A percentile compares a stretch with the other conserved stretches of the same genome.
phyloP scores from a whole-genome alignment of 2,329 filamentous ascomycete species.

The Endoconidiophora polonica region DNA sequence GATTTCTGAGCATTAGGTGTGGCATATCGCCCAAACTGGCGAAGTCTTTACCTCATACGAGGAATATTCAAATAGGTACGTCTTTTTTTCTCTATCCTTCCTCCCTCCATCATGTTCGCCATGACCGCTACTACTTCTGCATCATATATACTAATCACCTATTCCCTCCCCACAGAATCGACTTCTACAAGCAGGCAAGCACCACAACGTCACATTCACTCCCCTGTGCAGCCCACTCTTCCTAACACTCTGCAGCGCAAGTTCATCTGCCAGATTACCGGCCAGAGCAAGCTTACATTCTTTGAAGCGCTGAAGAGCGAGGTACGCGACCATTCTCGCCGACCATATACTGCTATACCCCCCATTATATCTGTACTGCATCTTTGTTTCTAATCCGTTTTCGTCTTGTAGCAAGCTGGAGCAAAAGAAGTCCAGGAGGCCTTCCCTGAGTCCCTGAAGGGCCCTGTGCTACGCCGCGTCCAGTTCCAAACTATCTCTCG shows the following conservation, averaged over 20 bases:
- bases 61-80: conserved; percentile 67
- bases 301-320: conserved; percentile 87
- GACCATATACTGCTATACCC: conserved; percentile 13
- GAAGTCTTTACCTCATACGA: conserved; percentile 86
- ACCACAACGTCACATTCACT: neutral
- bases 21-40: conserved; percentile 76
- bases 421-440: conserved; percentile 78
- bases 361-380: conserved; percentile 1
- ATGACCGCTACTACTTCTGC: conserved; percentile 7
- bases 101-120: neutral
- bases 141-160: neutral
- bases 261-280: conserved; percentile 93
- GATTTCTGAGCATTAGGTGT: conserved; percentile 44
- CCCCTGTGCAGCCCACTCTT: neutral
- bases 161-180: conserved; percentile 42
- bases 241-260: conserved; percentile 38
- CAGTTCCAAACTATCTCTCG: conserved; percentile 81
- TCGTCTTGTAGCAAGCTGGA: conserved; percentile 45
- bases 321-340: conserved; percentile 35
- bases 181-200: conserved; percentile 80
- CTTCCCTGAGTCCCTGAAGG: conserved; percentile 82
- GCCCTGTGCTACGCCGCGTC: conserved; percentile 74
- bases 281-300: conserved; percentile 78
- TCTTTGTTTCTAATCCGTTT: neutral
- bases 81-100: conserved; percentile 12